phyloP scores from a whole-genome alignment of 2,329 filamentous ascomycete species.

The Huntiella decipiens region DNA sequence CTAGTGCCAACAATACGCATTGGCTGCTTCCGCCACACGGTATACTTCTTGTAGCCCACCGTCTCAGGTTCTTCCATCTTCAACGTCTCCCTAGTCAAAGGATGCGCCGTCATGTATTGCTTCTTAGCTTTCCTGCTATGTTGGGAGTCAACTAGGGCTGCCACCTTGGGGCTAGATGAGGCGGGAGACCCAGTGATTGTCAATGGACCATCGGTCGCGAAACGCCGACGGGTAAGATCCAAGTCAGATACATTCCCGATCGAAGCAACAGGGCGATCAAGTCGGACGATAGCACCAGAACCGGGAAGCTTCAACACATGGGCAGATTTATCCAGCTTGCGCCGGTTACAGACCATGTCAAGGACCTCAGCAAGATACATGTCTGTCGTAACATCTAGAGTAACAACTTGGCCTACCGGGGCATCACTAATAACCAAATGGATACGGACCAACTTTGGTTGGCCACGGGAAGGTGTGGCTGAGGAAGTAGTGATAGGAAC shows the following conservation, averaged over 20 bases:
- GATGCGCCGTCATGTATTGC: constrained; percentile 37
- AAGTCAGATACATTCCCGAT: constrained; percentile 58
- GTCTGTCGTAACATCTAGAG: constrained; percentile 59
- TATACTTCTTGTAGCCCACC: constrained; percentile 54
- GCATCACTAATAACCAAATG: constrained; percentile 53
- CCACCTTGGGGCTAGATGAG: constrained; percentile 49
- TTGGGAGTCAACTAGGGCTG: constrained; percentile 24
- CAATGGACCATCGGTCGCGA: constrained; percentile 53
- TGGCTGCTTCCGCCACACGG: constrained; percentile 63
- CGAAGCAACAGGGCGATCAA: constrained; percentile 61
- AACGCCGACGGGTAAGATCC: constrained; percentile 56
- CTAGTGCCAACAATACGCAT: constrained; percentile 63
- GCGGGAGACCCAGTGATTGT: constrained; percentile 51
- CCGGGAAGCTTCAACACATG: constrained; percentile 62
- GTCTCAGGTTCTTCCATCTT: constrained; percentile 39
- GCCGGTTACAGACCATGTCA: constrained; percentile 57
- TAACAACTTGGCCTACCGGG: constrained; percentile 53
- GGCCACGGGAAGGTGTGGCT: constrained; percentile 33
- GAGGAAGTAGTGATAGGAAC: constrained; percentile 29
- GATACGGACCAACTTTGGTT: constrained; percentile 51
- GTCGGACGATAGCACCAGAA: constrained; percentile 54
- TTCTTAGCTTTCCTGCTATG: constrained; percentile 20
- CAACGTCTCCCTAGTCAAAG: constrained; percentile 43
- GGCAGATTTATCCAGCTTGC: constrained; percentile 59
- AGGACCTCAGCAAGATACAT: constrained; percentile 70